A percentile compares a stretch with the other conserved stretches of the same genome.
Evolutionary conservation across 73 alveolate species (phyloP).

Genomic region (Symbiodinium natans): DNA sequence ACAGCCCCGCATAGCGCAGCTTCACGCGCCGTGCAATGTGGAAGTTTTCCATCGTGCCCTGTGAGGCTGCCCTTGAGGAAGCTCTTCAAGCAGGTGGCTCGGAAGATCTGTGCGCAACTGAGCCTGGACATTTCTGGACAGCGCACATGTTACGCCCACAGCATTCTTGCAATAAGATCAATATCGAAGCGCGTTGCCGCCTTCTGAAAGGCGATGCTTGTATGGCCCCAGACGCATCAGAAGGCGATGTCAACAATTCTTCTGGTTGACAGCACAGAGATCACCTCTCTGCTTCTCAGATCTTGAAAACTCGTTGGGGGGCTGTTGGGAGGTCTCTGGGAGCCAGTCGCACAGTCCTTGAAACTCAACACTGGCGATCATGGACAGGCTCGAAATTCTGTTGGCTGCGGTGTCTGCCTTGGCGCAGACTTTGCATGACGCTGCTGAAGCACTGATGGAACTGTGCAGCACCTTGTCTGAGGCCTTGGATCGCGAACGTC

Average conservation of each 20-base stretch:
- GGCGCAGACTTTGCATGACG: neutral
- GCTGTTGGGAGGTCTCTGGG: no score
- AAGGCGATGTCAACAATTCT: conserved; percentile 3
- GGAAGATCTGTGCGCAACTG: neutral
- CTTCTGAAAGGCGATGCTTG: conserved; percentile 22
- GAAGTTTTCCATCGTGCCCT: neutral
- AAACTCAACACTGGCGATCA: no score
- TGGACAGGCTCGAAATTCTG: conserved; percentile 69
- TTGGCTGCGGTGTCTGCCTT: conserved; percentile 45
- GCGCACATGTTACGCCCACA: no score
- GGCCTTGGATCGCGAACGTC: conserved; percentile 90
- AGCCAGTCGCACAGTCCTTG: no score
- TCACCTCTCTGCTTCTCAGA: no score
- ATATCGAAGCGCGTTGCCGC: no score
- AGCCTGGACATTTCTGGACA: neutral
- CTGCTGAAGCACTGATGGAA: neutral
- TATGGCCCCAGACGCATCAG: conserved; percentile 66
- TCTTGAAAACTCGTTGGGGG: no score
- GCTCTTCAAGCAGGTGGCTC: neutral
- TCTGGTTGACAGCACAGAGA: no score
- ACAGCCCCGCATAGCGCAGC: no score
- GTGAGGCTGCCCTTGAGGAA: neutral
- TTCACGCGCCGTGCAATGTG: no score
- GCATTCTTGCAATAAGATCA: no score
- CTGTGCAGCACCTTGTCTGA: neutral